These are phyloP conservation scores for Liquidambar formosana DNA, from an alignment of 164 flowering plant species.

Conservation along the genomic window DNA sequence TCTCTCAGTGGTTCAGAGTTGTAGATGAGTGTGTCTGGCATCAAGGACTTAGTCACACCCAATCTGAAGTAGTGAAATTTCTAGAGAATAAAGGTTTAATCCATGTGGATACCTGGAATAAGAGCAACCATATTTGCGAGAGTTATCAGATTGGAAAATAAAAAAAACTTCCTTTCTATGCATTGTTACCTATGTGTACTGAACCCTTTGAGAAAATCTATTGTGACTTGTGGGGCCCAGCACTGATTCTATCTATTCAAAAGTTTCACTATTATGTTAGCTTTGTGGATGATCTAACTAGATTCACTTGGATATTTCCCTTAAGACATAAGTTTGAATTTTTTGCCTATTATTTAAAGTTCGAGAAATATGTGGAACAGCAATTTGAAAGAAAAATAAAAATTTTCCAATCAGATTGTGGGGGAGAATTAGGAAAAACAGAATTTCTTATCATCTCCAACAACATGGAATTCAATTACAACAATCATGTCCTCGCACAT, in stretches of 20 bases:
- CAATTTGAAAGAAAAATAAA: too few species aligned
- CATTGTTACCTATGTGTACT: too few species aligned
- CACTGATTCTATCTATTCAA: background rate
- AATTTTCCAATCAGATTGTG: too few species aligned
- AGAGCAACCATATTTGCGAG: background rate
- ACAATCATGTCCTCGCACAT: too few species aligned
- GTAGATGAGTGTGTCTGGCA: background rate
- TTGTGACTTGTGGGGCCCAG: background rate
- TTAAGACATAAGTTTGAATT: background rate
- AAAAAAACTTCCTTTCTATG: background rate
- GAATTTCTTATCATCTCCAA: too few species aligned
- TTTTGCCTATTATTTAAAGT: background rate
- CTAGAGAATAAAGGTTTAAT: background rate
- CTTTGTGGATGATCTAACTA: background rate
- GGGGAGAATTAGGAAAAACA: too few species aligned
- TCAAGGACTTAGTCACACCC: background rate
- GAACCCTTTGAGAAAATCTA: background rate
- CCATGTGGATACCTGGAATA: background rate
- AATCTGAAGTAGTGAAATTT: background rate
- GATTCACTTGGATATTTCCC: background rate
- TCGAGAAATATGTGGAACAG: too few species aligned
- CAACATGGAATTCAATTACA: too few species aligned
- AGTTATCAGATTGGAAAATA: background rate
- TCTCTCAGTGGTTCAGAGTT: background rate
- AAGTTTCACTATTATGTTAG: background rate